Conservation (phyloP, 805 yeast genomes). For the Wickerhamomyces chambardii region DNA sequence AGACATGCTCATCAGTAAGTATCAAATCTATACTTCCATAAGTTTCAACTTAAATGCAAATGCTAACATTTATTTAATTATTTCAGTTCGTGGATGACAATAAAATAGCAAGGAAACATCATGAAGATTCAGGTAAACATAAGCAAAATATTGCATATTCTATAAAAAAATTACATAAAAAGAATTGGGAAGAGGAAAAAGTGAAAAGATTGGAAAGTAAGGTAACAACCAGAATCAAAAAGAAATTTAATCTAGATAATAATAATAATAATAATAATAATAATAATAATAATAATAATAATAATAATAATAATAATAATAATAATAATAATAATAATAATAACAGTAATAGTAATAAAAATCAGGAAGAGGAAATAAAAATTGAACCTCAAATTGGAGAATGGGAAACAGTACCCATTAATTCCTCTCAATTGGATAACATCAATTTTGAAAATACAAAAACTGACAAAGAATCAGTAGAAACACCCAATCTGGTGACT, state of each 20-base stretch:
- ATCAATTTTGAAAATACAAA: background rate
- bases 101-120: constrained; percentile 20
- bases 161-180: constrained; percentile 17
- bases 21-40: background rate
- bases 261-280: background rate
- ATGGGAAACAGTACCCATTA: constrained; percentile 7
- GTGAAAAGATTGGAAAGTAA: constrained; percentile 6
- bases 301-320: background rate
- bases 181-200: constrained; percentile 13
- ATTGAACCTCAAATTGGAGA: constrained; percentile 5
- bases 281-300: background rate
- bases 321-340: too few species aligned
- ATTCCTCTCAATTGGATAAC: background rate
- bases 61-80: background rate
- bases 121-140: constrained; percentile 25
- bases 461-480: background rate
- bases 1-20: constrained; percentile 26
- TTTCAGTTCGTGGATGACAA: constrained; percentile 28
- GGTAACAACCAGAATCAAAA: constrained; percentile 1
- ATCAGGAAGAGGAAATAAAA: constrained; percentile 1
- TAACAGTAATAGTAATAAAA: background rate
- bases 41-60: too few species aligned
- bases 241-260: background rate
- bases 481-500: background rate
- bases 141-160: constrained; percentile 12